phyloP scores from a whole-genome alignment of 1,284 basidiomycete genomes.

The Pascua guehoae region DNA sequence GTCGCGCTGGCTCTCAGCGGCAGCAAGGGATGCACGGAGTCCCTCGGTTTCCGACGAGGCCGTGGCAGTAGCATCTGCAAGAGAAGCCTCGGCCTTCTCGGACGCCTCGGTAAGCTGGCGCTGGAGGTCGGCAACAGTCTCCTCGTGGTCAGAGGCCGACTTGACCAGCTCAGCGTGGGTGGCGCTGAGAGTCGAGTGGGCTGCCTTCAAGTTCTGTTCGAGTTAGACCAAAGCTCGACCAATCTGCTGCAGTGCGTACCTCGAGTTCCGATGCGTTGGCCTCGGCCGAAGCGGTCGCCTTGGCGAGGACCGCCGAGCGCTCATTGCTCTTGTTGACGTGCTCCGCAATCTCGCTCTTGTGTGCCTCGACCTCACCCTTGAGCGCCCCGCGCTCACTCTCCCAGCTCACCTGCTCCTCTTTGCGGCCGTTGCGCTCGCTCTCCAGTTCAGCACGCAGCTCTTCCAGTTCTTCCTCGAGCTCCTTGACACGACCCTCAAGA shows the following conservation, averaged over 20 bases:
- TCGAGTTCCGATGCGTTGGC: slow-evolving; percentile 18
- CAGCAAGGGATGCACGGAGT: slow-evolving; percentile 8
- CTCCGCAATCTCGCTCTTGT: neutral
- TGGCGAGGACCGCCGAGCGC: slow-evolving; percentile 12
- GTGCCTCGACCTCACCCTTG: slow-evolving; percentile 8
- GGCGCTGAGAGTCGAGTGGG: slow-evolving; percentile 20
- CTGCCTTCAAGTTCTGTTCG: slow-evolving; percentile 9
- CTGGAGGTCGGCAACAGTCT: slow-evolving; percentile 23
- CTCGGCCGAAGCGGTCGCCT: slow-evolving; percentile 8
- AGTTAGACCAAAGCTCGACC: neutral
- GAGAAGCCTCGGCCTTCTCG: slow-evolving; percentile 11
- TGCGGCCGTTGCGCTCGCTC: slow-evolving; percentile 7
- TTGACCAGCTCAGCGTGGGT: slow-evolving; percentile 22
- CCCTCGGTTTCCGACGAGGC: slow-evolving; percentile 1
- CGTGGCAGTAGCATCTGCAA: slow-evolving; percentile 1
- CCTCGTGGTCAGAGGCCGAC: slow-evolving; percentile 16
- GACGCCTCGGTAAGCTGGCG: slow-evolving; percentile 17
- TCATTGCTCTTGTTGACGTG: slow-evolving; percentile 2
- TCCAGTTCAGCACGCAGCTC: slow-evolving; percentile 19
- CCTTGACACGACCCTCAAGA: slow-evolving; percentile 20
- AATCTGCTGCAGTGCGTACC: slow-evolving; percentile 7
- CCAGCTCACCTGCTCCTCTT: slow-evolving; percentile 13
- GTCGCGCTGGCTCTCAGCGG: slow-evolving; percentile 17
- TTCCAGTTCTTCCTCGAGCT: slow-evolving; percentile 25
- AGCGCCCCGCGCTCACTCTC: slow-evolving; percentile 15